These are phyloP conservation scores for Lepidium aucheri DNA, from an alignment of 345 rosid genomes.

Conservation along the genomic window DNA sequence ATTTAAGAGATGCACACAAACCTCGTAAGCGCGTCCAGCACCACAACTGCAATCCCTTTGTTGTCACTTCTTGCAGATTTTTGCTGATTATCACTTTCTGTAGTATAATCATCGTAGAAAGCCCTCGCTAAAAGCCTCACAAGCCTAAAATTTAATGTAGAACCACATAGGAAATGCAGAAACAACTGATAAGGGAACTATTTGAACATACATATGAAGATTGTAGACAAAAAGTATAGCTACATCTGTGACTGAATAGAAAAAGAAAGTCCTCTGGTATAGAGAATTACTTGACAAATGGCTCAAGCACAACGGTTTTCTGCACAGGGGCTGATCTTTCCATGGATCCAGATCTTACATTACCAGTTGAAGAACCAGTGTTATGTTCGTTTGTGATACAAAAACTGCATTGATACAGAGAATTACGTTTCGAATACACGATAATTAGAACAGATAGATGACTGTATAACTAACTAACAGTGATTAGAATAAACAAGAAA, in stretches of 20 bases:
- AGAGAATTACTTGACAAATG: conserved; percentile 23
- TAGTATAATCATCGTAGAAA: conserved; percentile 71
- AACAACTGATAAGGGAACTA: neutral
- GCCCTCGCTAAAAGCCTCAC: conserved; percentile 78
- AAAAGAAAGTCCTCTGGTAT: neutral
- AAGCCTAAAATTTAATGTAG: conserved; percentile 31
- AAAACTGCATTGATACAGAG: conserved; percentile 11
- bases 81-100: conserved; percentile 68
- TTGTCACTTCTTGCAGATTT: conserved; percentile 61
- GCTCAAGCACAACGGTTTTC: conserved; percentile 27
- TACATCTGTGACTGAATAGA: neutral
- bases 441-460: neutral
- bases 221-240: neutral
- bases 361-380: neutral
- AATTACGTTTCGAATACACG: neutral
- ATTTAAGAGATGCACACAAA: conserved; percentile 13
- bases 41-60: conserved; percentile 72
- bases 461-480: neutral
- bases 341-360: conserved; percentile 10
- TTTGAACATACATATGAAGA: neutral
- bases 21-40: conserved; percentile 79
- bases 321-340: conserved; percentile 10
- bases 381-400: neutral
- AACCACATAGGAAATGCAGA: neutral
- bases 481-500: neutral